A percentile compares a stretch with the other conserved stretches of the same genome.
Evolutionary conservation across 495 filamentous ascomycete species (phyloP).

Genomic region (Aspergillus kassunensis): DNA sequence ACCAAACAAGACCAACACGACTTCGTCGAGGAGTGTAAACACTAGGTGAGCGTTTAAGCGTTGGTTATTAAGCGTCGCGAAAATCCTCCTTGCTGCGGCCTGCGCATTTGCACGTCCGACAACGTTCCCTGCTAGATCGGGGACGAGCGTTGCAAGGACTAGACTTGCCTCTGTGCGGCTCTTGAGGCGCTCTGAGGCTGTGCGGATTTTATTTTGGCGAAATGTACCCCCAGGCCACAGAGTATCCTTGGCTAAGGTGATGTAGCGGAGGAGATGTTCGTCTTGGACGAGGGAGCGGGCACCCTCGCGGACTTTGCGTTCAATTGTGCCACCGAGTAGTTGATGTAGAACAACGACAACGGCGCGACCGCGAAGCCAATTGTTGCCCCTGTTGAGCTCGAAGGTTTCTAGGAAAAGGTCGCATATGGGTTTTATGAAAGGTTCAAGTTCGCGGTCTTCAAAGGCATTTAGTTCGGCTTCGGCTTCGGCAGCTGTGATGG

Average conservation of each 20-base stretch:
- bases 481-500: slow-evolving; percentile 75
- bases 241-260: slow-evolving; percentile 61
- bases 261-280: slow-evolving; percentile 70
- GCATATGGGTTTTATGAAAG: slow-evolving; percentile 97
- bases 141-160: slow-evolving; percentile 75
- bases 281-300: slow-evolving; percentile 67
- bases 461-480: slow-evolving; percentile 94
- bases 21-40: slow-evolving; percentile 76
- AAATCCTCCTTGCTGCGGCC: slow-evolving; percentile 72
- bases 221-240: slow-evolving; percentile 76
- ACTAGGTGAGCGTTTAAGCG: slow-evolving; percentile 66
- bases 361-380: slow-evolving; percentile 88
- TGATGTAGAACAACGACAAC: slow-evolving; percentile 80
- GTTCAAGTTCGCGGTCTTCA: slow-evolving; percentile 81
- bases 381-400: slow-evolving; percentile 89
- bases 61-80: slow-evolving; percentile 76
- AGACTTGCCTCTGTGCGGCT: slow-evolving; percentile 69
- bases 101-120: slow-evolving; percentile 82
- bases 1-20: slow-evolving; percentile 69
- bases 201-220: slow-evolving; percentile 54
- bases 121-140: slow-evolving; percentile 78
- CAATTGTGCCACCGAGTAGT: slow-evolving; percentile 78
- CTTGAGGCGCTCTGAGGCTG: slow-evolving; percentile 60
- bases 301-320: slow-evolving; percentile 85
- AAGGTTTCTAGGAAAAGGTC: slow-evolving; percentile 97